Conservation (phyloP, 371 early-diverging fungal genomes). For the Mortierella sp. region DNA sequence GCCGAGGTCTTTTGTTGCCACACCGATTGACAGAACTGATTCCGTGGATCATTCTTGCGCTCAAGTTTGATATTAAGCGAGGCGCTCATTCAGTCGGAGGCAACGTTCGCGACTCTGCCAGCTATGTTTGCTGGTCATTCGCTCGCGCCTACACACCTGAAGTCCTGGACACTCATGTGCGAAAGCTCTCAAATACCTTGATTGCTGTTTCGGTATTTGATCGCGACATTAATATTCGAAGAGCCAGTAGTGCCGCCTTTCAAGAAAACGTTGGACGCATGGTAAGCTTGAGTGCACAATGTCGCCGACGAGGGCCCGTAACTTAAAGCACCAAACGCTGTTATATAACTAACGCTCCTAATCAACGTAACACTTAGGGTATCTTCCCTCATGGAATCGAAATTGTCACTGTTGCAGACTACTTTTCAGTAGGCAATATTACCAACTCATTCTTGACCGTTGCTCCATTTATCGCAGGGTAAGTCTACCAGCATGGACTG, state of each 20-base stretch:
- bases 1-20: conserved; percentile 87
- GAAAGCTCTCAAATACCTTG: conserved; percentile 77
- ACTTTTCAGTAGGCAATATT: conserved; percentile 90
- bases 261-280: conserved; percentile 97
- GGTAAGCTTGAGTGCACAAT: conserved; percentile 55
- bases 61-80: conserved; percentile 89
- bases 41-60: conserved; percentile 84
- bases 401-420: conserved; percentile 91
- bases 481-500: conserved; percentile 32
- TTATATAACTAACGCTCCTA: neutral
- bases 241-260: conserved; percentile 97
- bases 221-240: conserved; percentile 93
- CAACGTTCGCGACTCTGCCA: conserved; percentile 96
- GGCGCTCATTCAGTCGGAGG: conserved; percentile 92
- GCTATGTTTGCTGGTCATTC: conserved; percentile 98
- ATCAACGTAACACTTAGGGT: conserved; percentile 57
- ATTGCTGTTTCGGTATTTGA: conserved; percentile 90
- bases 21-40: conserved; percentile 75
- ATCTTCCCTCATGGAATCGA: conserved; percentile 95
- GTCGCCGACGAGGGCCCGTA: too few species aligned
- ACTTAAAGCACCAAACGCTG: neutral
- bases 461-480: conserved; percentile 79
- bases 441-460: conserved; percentile 78
- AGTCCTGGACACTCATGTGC: conserved; percentile 70
- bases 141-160: conserved; percentile 91